Evolutionary conservation across 1,139 yeast genomes (phyloP).

Genomic region (Kurtzmaniella quercitrusa): DNA sequence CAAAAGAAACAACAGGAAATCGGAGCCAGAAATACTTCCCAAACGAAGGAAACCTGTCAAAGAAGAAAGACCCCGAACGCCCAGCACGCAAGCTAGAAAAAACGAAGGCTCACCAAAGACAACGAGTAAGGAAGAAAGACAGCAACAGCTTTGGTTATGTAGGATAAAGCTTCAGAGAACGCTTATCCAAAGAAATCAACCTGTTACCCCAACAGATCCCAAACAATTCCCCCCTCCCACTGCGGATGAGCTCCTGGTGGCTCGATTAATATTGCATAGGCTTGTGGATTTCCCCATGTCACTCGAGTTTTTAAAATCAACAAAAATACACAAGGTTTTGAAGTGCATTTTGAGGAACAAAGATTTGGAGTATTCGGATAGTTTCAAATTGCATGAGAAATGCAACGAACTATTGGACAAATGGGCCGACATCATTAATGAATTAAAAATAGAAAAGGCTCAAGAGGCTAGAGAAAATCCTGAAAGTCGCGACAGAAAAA

Average conservation of each 20-base stretch:
- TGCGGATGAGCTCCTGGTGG: slow-evolving; percentile 52
- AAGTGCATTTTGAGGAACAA: slow-evolving; percentile 44
- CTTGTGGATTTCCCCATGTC: slow-evolving; percentile 50
- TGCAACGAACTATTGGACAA: slow-evolving; percentile 39
- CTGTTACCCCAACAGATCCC: slow-evolving; percentile 34
- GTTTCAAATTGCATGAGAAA: slow-evolving; percentile 46
- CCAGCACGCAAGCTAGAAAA: slow-evolving; percentile 2
- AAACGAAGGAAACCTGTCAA: slow-evolving; percentile 11
- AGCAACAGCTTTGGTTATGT: slow-evolving; percentile 47
- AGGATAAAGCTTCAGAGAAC: slow-evolving; percentile 44
- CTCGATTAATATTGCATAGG: slow-evolving; percentile 50
- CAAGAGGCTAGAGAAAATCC: slow-evolving; percentile 6
- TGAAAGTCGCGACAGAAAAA: neutral
- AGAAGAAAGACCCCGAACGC: slow-evolving; percentile 15
- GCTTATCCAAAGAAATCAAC: slow-evolving; percentile 42
- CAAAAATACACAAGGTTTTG: slow-evolving; percentile 52
- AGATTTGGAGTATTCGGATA: slow-evolving; percentile 41
- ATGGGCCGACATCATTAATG: slow-evolving; percentile 41
- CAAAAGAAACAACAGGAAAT: slow-evolving; percentile 10
- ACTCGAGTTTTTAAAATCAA: slow-evolving; percentile 48
- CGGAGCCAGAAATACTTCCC: slow-evolving; percentile 2
- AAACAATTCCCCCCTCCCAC: slow-evolving; percentile 37
- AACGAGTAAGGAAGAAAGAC: slow-evolving; percentile 27
- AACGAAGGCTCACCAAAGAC: slow-evolving; percentile 4
- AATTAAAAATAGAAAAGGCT: slow-evolving; percentile 33